Evolutionary conservation across 192 early-diverging fungal genomes (phyloP), one percentile per base, ranked within the genome.

Genomic region (Coemansia sp.): DNA sequence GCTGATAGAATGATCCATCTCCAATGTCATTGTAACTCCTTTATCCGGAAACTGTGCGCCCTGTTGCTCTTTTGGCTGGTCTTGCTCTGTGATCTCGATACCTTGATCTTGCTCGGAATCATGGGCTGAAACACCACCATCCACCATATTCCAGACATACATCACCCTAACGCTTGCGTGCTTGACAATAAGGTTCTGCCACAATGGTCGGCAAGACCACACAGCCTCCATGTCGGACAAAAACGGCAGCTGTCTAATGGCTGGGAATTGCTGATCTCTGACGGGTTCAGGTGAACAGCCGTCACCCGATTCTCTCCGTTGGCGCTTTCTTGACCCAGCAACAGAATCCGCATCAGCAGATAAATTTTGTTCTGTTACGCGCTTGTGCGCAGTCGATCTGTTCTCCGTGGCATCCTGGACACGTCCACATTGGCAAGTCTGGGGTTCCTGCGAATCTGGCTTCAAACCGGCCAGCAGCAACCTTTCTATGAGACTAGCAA

Each of bases 131-230:
- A 23, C 38, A n/a, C 40, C 38, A 40, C 11, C 47, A 0, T 59
- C 57, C 13, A n/a, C 6, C 38, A 59, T 59, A 6, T 41, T 41
- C 38, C 57, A 59, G n/a, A 59, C 38, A 12, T 63, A 53, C 76
- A 77, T 77, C 2, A 57, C 13, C 5, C 61, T 61, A 13, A 77
- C 9, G 9, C 58, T 47, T 16, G 45, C 61, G 9, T 63, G 62
- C 53, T 77, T 70, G 13, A 77, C 71, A 9, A 56, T 45, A 43
- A 77, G 52, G 6, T 56, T 50, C 4, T 68, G 67, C 76, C 76
- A 77, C 15, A 77, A 19, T 1, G 39, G 50, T 16, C 41, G 6
- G 15, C 58, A 72, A 37, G 57, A 48, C 76, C 76, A 77, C 4
- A 38, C 65, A 6, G 70, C 67, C 39, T 69, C 64, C 21, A 65